Conservation (phyloP, 2,329 filamentous ascomycete species). For the Aspergillus sp. region DNA sequence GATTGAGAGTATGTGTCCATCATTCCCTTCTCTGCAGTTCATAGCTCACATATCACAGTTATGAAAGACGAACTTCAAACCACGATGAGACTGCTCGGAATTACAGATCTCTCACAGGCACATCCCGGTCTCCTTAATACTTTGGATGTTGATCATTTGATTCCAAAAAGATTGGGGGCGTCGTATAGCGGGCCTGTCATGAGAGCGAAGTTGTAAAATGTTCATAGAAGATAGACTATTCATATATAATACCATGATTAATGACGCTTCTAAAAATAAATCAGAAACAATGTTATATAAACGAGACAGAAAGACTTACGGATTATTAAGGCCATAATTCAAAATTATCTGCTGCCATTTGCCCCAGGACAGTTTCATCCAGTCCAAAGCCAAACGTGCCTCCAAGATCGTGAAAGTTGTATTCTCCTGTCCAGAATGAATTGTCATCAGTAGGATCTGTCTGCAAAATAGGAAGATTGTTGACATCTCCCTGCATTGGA, state of each 20-base stretch:
- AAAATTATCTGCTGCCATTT: conserved; percentile 35
- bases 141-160: conserved; percentile 3
- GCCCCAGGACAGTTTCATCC: conserved; percentile 38
- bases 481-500: conserved; percentile 2
- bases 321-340: conserved; percentile 32
- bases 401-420: conserved; percentile 38
- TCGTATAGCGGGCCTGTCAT: no score
- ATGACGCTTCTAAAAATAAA: no score
- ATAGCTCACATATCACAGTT: no score
- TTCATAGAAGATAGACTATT: no score
- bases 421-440: conserved; percentile 37
- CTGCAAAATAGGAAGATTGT: conserved; percentile 19
- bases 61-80: conserved; percentile 1
- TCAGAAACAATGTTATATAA: no score
- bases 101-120: conserved; percentile 4
- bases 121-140: conserved; percentile 5
- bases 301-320: no score
- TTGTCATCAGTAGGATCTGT: conserved; percentile 36
- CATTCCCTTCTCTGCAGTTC: no score
- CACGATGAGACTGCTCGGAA: conserved; percentile 5
- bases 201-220: no score
- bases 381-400: conserved; percentile 40
- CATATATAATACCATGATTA: no score
- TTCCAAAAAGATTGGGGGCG: no score
- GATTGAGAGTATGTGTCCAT: background rate